phyloP scores from a whole-genome alignment of 331 rosid species.

The Stylosanthes scabra region DNA sequence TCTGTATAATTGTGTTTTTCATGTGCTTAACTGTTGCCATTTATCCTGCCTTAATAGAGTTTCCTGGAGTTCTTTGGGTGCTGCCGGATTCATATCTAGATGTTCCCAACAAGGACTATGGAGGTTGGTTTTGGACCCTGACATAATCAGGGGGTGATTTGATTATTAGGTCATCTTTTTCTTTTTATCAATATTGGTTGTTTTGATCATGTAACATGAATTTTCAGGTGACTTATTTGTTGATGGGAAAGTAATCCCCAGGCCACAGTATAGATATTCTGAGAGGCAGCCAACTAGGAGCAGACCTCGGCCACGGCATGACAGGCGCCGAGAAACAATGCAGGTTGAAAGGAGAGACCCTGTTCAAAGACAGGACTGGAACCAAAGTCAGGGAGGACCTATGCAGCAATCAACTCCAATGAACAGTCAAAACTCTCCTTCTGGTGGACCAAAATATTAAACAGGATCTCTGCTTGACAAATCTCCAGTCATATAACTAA shows the following conservation, averaged over 20 bases:
- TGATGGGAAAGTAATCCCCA: constrained; percentile 85
- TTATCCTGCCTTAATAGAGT: constrained; percentile 50
- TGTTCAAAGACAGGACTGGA: constrained; percentile 52
- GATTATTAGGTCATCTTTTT: constrained; percentile 1
- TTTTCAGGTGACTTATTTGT: constrained; percentile 80
- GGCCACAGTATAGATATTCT: constrained; percentile 82
- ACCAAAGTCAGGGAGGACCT: constrained; percentile 50
- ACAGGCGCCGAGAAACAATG: constrained; percentile 72
- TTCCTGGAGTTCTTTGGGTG: constrained; percentile 91
- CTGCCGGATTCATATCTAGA: constrained; percentile 96
- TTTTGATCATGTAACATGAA: constrained; percentile 19
- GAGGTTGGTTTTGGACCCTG: constrained; percentile 62
- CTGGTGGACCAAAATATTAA: constrained; percentile 38
- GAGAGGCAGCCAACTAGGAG: constrained; percentile 60
- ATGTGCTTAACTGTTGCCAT: constrained; percentile 28
- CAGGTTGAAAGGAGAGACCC: constrained; percentile 67
- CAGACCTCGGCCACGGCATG: constrained; percentile 84
- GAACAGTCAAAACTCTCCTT: constrained; percentile 41
- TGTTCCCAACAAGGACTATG: constrained; percentile 91
- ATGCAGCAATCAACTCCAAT: constrained; percentile 45
- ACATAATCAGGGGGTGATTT: background rate
- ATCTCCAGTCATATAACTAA: background rate
- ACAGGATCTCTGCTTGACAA: constrained; percentile 28
- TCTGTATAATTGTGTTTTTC: background rate
- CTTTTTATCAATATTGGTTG: background rate